Base-by-base conservation (phyloP, 2,329 filamentous ascomycete genomes). In the Aphanocladium album region DNA sequence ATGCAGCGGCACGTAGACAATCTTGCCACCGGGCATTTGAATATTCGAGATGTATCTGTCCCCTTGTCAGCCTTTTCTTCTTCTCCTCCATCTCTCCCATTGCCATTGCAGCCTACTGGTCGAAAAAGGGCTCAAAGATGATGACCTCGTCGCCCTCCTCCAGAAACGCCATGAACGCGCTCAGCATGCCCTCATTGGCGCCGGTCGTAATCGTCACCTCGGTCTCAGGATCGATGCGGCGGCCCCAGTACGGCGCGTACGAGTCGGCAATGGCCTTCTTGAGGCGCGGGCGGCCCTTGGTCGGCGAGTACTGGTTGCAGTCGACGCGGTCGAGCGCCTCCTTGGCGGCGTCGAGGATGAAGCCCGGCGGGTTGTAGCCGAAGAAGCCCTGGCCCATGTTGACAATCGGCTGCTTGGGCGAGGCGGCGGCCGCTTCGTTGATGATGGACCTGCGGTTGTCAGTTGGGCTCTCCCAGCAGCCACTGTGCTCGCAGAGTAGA, bases 241-340 rank as follows among this genome's bases (percentile, higher is more conserved):
- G 85, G 39, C 91, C 91, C 80, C 96, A 98, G 74, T 89, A 88
- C 1, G 92, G 91, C 16, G 91, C 89, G 78, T 99, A 99, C 23
- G 95, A 90, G 69, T 96, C 87, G 2, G 95, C 90, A 69, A 99
- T 88, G 56, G 95, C 95, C 79, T 98, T 91, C 82, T 89, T 93
- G 70, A 99, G 82, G 60, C 93, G 85, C 46, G 95, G 93, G 7
- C 93, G 87, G 63, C 95, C 95, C 81, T 92, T 95, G 21, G 95
- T 97, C 2, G 93, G 95, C 23, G 92, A 93, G 81, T 99, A 99
- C 80, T 99, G 95, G 75, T 99, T 99, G 83, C 93, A 97, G 67
- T 98, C 95, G 23, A 99, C 93, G 56, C 86, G 84, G 71, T 96
- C 89, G 56, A 99, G 83, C 43, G 93, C 93, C 43, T 88, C 80